Evolutionary conservation across 2,329 filamentous ascomycete species (phyloP).

Genomic region (Fusarium sp.): DNA sequence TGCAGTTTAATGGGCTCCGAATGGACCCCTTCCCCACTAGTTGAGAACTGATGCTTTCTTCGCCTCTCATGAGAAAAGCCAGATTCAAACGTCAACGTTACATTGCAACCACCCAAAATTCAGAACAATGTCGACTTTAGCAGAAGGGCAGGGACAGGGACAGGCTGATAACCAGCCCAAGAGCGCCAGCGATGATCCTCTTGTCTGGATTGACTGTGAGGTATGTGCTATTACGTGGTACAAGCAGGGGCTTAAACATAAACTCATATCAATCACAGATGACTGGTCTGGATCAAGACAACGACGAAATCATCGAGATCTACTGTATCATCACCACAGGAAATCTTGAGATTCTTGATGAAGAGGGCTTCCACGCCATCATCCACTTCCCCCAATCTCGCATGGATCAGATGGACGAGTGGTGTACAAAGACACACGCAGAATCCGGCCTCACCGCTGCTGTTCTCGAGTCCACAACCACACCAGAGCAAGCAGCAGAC

Average conservation of each 20-base stretch:
- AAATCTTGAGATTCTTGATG: constrained; percentile 80
- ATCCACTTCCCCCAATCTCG: constrained; percentile 79
- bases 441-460: constrained; percentile 84
- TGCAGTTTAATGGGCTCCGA: constrained; percentile 22
- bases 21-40: constrained; percentile 29
- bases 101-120: constrained; percentile 27
- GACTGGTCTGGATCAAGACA: constrained; percentile 78
- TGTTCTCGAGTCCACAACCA: constrained; percentile 79
- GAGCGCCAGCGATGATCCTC: constrained; percentile 64
- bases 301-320: constrained; percentile 89
- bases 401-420: constrained; percentile 85
- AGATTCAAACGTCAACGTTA: constrained; percentile 21
- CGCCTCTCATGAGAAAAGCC: constrained; percentile 20
- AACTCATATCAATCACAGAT: constrained; percentile 72
- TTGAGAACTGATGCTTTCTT: constrained; percentile 21
- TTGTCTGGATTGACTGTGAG: constrained; percentile 88
- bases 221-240: constrained; percentile 42
- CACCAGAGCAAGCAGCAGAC: constrained; percentile 77
- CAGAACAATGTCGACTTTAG: constrained; percentile 29
- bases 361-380: constrained; percentile 81
- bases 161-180: constrained; percentile 41
- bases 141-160: constrained; percentile 26
- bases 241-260: background rate
- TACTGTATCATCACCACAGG: constrained; percentile 92
- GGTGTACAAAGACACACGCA: constrained; percentile 87